Conservation (phyloP, 805 yeast species). For the Metschnikowia borealis region DNA sequence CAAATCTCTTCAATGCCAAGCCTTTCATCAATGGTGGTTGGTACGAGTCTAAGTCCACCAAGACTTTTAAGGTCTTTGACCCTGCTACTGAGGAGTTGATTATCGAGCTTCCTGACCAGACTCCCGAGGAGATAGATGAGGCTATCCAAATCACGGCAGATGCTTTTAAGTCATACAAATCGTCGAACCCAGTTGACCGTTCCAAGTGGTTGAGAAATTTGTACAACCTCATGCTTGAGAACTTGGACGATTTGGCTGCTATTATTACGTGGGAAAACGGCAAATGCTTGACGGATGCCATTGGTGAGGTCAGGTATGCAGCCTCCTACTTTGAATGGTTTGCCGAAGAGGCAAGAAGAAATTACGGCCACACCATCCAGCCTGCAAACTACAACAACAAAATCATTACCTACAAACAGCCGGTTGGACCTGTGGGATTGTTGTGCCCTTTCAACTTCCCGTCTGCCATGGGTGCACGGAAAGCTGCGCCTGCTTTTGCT, state of each 20-base stretch:
- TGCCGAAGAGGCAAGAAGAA: slow-evolving; percentile 53
- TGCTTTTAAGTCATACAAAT: slow-evolving; percentile 44
- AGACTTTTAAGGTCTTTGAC: slow-evolving; percentile 35
- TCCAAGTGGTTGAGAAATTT: slow-evolving; percentile 48
- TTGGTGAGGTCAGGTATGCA: slow-evolving; percentile 54
- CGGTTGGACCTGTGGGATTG: slow-evolving; percentile 61
- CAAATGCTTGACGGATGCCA: slow-evolving; percentile 50
- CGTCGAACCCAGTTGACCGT: slow-evolving; percentile 48
- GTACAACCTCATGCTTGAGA: slow-evolving; percentile 49
- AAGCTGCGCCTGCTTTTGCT: slow-evolving; percentile 63
- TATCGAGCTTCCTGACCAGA: slow-evolving; percentile 41
- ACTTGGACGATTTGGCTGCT: slow-evolving; percentile 53
- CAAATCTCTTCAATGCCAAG: slow-evolving; percentile 27
- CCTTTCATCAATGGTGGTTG: slow-evolving; percentile 40
- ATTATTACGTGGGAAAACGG: slow-evolving; percentile 60
- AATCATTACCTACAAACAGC: slow-evolving; percentile 52
- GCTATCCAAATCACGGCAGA: slow-evolving; percentile 47
- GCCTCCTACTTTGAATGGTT: slow-evolving; percentile 48
- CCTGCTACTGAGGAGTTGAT: slow-evolving; percentile 39
- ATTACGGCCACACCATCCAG: slow-evolving; percentile 55
- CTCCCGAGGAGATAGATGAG: slow-evolving; percentile 38
- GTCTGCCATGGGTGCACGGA: slow-evolving; percentile 62
- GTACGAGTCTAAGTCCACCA: slow-evolving; percentile 34
- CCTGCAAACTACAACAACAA: slow-evolving; percentile 49
- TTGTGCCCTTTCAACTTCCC: slow-evolving; percentile 71